Evolutionary conservation across 768 basidiomycete species (phyloP), one percentile per base, ranked within the genome.

Genomic region (Lactarius tabidus): DNA sequence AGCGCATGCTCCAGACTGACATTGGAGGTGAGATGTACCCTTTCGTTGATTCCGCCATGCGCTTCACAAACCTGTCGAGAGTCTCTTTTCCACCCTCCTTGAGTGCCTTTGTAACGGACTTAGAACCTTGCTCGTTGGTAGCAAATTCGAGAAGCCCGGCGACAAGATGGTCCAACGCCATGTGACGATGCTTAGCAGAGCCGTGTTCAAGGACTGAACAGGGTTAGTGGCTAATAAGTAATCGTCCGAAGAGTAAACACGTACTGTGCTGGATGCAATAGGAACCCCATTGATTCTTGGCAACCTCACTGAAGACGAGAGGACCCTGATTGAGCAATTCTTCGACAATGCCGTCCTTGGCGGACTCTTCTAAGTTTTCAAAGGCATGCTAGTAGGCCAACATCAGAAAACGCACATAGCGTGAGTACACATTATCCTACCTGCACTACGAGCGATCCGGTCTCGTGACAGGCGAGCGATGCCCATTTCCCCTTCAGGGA

Each of bases 401-500:
- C n/a, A 26, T 74, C 28, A 74, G 67, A 62, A 8, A 35, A 23
- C 39, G 54, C 26, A 48, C 20, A 48, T 14, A n/a, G 5, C 39
- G 5, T 2, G 41, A 54, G 41, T 28, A 33, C 17, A 35, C 58
- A 29, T 18, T 20, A 26, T 59, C 75, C 65, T 71, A 91, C 91
- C 83, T 92, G 91, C 56, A 93, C 91, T 55, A 93, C 91, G 29
- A 93, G 82, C 23, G 91, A 93, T 9, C 92, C 92, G 0, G 92
- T 94, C 76, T 94, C 92, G 71, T 94, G 92, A 71, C 92, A 94
- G 14, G 92, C 92, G 52, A 94, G 82, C 12, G 90, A 83, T 0
- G 92, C 91, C 92, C 92, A 93, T 72, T 92, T 91, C 23, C 92
- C 91, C 70, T 90, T 89, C 67, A 94, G 78, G 0, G 92, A 90